These are phyloP conservation scores for Auricularia auricula-judae DNA, from an alignment of 768 basidiomycete genomes.

Conservation along the genomic window DNA sequence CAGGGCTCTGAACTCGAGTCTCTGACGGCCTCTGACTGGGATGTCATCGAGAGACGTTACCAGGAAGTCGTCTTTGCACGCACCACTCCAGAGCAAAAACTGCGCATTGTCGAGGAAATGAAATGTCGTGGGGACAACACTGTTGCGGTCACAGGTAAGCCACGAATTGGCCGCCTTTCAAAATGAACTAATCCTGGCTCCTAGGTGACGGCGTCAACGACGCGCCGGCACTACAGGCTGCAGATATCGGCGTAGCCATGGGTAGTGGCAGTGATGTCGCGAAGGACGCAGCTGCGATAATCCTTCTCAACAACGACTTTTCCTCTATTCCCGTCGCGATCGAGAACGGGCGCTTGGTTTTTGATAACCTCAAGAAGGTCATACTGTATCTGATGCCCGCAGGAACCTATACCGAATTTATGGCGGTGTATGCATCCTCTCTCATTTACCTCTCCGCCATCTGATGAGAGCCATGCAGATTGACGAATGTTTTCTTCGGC, in stretches of 20 bases:
- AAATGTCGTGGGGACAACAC: slow-evolving; percentile 36
- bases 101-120: slow-evolving; percentile 44
- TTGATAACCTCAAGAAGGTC: slow-evolving; percentile 52
- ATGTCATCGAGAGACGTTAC: slow-evolving; percentile 26
- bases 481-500: slow-evolving; percentile 42
- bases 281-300: slow-evolving; percentile 43
- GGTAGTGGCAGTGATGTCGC: slow-evolving; percentile 39
- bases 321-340: slow-evolving; percentile 47
- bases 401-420: slow-evolving; percentile 50
- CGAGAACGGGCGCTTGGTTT: slow-evolving; percentile 49
- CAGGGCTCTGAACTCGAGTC: slow-evolving; percentile 33
- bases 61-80: slow-evolving; percentile 41
- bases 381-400: slow-evolving; percentile 40
- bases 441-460: background rate
- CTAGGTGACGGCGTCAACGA: slow-evolving; percentile 51
- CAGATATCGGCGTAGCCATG: slow-evolving; percentile 47
- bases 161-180: no score
- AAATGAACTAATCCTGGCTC: slow-evolving; percentile 8
- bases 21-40: slow-evolving; percentile 29
- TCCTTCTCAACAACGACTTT: slow-evolving; percentile 49
- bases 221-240: slow-evolving; percentile 37
- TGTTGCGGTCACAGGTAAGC: slow-evolving; percentile 30
- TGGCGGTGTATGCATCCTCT: slow-evolving; percentile 30
- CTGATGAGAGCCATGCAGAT: background rate
- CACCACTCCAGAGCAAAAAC: slow-evolving; percentile 46